These are phyloP conservation scores for Arxiozyma telluris DNA, from an alignment of 1,139 yeast species.

Conservation along the genomic window DNA sequence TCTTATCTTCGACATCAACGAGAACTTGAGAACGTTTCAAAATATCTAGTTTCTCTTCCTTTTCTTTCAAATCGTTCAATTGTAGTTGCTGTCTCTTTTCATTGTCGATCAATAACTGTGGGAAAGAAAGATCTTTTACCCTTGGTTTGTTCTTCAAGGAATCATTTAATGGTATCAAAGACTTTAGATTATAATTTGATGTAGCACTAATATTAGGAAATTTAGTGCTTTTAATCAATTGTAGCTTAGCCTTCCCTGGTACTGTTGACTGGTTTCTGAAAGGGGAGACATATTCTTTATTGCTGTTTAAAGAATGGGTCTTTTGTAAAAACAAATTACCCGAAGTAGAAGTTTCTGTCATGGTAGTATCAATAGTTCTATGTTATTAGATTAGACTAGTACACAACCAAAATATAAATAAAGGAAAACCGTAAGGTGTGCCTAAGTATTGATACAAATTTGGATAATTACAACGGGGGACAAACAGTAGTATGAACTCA, in stretches of 20 bases:
- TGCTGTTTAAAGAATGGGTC: not conserved
- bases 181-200: constrained; percentile 12
- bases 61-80: constrained; percentile 18
- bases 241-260: constrained; percentile 10
- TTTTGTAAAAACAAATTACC: not conserved
- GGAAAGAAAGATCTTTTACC: constrained; percentile 25
- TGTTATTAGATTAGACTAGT: no score
- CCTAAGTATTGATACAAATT: no score
- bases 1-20: constrained; percentile 10
- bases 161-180: constrained; percentile 8
- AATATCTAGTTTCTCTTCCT: constrained; percentile 18
- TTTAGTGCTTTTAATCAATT: constrained; percentile 17
- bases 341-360: not conserved
- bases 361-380: no score
- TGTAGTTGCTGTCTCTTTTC: constrained; percentile 19
- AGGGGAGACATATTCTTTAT: constrained; percentile 10
- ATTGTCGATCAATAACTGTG: constrained; percentile 19
- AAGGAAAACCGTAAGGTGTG: no score
- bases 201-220: constrained; percentile 25
- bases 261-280: constrained; percentile 6
- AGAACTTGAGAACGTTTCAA: constrained; percentile 21
- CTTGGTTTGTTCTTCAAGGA: constrained; percentile 14
- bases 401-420: no score
- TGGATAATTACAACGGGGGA: no score
- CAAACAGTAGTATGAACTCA: no score